Evolutionary conservation across 345 rosid species (phyloP), one percentile per base, ranked within the genome.

Genomic region (Euphorbia pulcherrima): DNA sequence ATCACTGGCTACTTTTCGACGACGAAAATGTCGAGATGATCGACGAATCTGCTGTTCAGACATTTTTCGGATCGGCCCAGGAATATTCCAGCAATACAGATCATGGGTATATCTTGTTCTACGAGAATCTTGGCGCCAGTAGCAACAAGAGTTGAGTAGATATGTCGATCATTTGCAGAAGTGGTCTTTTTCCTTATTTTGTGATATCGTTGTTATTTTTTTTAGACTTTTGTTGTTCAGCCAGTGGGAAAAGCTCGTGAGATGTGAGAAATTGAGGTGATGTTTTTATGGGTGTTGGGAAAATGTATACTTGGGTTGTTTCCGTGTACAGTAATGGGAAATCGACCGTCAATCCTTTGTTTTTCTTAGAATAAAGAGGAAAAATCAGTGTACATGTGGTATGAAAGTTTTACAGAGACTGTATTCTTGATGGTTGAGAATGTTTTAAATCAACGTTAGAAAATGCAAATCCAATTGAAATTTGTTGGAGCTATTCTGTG

Each of bases 21-120:
- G 99, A 94, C 8, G 97, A 94, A 80, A 94, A 91, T 9, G 97
- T 91, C 62, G 99, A 94, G 83, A 94, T 94, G 87, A 91, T 94
- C 17, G 99, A 94, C 8, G 99, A 94, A 83, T 88, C 99, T 48
- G 99, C 93, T 0, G 96, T 94, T 72, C 97, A 92, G 69, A 92
- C 99, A 17, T 94, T 94, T 85, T 94, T 94, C 53, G 97, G 99
- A 66, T 91, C 99, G 5, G 90, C 97, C 1, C 97, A 94, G 75
- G 99, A 94, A 76, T 94, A 88, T 67, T 89, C 97, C 0, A 89
- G 93, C 79, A 92, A 94, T 76, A 92, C 99, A 7, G 97, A 94
- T 80, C 99, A 94, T 5, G 97, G 99, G 29, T 92, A 94, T 77
- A 94, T 94, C 84, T 82, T 94, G 86, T 94, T 94, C 79, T 94